Conservation (phyloP, 495 filamentous ascomycete species). For the Lophium mytilinum region DNA sequence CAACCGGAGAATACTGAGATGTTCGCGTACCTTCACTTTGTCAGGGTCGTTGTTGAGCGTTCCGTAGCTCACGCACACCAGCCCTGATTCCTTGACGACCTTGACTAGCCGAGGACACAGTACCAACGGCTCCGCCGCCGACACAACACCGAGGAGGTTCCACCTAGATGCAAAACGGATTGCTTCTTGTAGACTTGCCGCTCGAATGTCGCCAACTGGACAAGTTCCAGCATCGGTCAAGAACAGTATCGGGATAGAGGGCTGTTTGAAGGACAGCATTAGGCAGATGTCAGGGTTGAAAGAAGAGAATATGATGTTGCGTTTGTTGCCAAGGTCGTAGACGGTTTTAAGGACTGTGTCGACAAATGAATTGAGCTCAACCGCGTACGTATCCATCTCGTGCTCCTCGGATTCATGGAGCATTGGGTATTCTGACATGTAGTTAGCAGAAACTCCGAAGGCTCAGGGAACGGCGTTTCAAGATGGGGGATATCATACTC, state of each 20-base stretch:
- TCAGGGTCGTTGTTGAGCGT: constrained; percentile 74
- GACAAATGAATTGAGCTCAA: constrained; percentile 95
- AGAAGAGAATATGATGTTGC: constrained; percentile 88
- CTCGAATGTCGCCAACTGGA: constrained; percentile 79
- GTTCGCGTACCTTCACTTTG: constrained; percentile 66
- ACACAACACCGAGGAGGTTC: constrained; percentile 90
- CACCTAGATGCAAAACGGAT: constrained; percentile 88
- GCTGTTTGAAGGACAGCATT: constrained; percentile 89
- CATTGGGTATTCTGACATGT: constrained; percentile 71
- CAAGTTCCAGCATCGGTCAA: constrained; percentile 76
- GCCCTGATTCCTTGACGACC: constrained; percentile 89
- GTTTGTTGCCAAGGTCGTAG: constrained; percentile 61
- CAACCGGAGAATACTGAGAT: neutral
- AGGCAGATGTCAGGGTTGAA: constrained; percentile 98
- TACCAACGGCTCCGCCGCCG: constrained; percentile 73
- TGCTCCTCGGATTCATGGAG: constrained; percentile 86
- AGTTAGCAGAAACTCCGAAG: neutral
- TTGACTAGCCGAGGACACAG: constrained; percentile 82
- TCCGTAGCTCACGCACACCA: constrained; percentile 96
- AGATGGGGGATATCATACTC: constrained; percentile 33
- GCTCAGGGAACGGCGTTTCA: too few species aligned
- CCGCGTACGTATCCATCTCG: constrained; percentile 94
- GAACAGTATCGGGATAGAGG: constrained; percentile 90
- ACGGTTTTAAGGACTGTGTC: constrained; percentile 86
- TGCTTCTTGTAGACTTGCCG: constrained; percentile 86